Evolutionary conservation across 345 rosid species (phyloP).

Genomic region (Citrus unshiu): DNA sequence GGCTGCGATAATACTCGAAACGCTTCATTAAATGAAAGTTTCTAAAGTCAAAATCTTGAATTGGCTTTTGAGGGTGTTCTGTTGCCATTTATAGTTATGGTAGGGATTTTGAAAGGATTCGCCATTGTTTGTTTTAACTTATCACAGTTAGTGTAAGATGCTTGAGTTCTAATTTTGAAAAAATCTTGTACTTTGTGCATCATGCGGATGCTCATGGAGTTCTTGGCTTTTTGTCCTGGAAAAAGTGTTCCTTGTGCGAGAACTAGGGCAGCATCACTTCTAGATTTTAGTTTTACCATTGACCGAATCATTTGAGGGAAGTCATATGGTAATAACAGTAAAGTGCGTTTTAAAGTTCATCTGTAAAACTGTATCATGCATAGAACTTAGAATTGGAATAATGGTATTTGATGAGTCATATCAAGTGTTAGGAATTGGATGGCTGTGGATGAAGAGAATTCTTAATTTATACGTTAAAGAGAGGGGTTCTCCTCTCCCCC

Average conservation of each 20-base stretch:
- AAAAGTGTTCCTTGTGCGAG: neutral
- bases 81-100: neutral
- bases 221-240: neutral
- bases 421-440: neutral
- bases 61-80: neutral
- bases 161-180: neutral
- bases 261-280: neutral
- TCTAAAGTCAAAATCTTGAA: neutral
- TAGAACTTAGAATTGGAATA: neutral
- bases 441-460: neutral
- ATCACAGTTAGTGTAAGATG: neutral
- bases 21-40: neutral
- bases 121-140: neutral
- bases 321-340: neutral
- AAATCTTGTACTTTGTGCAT: neutral
- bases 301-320: neutral
- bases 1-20: neutral
- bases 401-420: no score
- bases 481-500: neutral
- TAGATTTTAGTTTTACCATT: neutral
- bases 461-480: neutral
- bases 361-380: neutral
- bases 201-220: neutral
- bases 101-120: neutral
- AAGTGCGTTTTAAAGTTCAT: neutral